A percentile compares a stretch with the other conserved stretches of the same genome.
Evolutionary conservation across 2,329 filamentous ascomycete genomes (phyloP).

Genomic region (Alternaria metachromatica): DNA sequence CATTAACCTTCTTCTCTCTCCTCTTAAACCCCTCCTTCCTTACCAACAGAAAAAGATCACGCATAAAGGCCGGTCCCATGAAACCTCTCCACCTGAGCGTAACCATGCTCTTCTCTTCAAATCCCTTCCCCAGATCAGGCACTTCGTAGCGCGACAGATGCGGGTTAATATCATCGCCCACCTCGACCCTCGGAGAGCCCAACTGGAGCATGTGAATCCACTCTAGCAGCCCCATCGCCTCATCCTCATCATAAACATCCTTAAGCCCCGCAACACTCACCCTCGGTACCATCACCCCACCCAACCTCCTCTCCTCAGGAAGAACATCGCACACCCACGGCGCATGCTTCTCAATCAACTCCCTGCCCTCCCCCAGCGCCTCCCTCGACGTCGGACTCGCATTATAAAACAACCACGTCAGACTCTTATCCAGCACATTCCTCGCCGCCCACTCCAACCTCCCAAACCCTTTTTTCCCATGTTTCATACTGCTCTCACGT

Average conservation of each 20-base stretch:
- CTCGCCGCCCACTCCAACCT: conserved; percentile 78
- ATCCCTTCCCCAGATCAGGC: conserved; percentile 52
- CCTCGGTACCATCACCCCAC: conserved; percentile 37
- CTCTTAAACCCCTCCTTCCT: conserved; percentile 28
- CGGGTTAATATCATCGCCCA: conserved; percentile 67
- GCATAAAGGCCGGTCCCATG: conserved; percentile 45
- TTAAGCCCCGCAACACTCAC: conserved; percentile 24
- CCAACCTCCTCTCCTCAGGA: conserved; percentile 30
- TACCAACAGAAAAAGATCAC: conserved; percentile 34
- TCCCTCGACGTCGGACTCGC: conserved; percentile 42
- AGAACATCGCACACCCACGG: conserved; percentile 38
- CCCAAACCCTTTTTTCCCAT: conserved; percentile 83
- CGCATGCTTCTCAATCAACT: conserved; percentile 38
- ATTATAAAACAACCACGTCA: conserved; percentile 82
- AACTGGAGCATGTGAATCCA: conserved; percentile 75
- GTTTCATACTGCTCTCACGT: conserved; percentile 75
- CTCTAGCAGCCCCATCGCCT: conserved; percentile 72
- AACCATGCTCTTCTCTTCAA: conserved; percentile 35
- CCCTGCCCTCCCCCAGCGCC: conserved; percentile 33
- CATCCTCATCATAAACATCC: conserved; percentile 63
- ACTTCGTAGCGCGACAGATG: conserved; percentile 73
- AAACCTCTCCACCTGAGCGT: conserved; percentile 54
- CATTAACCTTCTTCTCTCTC: conserved; percentile 8
- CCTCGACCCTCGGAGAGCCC: conserved; percentile 67
- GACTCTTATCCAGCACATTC: conserved; percentile 71